These are phyloP conservation scores for Dipteronia sinensis DNA, from an alignment of 345 rosid species.

Conservation along the genomic window DNA sequence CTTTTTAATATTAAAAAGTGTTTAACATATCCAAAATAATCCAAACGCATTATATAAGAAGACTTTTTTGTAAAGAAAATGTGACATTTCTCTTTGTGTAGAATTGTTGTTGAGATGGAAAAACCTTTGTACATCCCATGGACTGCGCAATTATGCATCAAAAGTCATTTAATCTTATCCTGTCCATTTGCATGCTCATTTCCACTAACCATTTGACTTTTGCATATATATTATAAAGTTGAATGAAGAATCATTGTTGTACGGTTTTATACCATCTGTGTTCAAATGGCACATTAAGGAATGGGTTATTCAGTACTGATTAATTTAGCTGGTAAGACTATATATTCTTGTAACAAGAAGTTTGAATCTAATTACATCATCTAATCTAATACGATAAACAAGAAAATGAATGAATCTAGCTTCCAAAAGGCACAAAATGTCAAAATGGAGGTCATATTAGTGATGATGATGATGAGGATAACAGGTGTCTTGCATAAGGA, in stretches of 20 bases:
- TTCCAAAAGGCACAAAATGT: not conserved
- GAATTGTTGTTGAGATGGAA: not conserved
- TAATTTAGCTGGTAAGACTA: too few relatives aligned
- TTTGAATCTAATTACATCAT: too few relatives aligned
- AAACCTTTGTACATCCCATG: not conserved
- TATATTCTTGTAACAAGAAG: too few relatives aligned
- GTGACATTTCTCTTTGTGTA: not conserved
- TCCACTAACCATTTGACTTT: not conserved
- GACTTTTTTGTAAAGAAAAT: too few relatives aligned
- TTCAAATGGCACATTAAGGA: not conserved
- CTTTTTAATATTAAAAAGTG: too few relatives aligned
- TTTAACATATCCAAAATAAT: too few relatives aligned
- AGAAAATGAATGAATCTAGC: too few relatives aligned
- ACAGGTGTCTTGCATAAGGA: constrained; percentile 3
- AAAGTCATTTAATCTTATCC: not conserved
- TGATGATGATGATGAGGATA: constrained; percentile 13
- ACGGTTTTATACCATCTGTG: not conserved
- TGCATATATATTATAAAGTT: not conserved
- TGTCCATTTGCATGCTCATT: not conserved
- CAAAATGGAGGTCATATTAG: not conserved
- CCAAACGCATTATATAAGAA: too few relatives aligned
- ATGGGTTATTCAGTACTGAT: too few relatives aligned
- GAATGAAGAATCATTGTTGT: not conserved
- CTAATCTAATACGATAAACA: too few relatives aligned
- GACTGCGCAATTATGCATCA: not conserved